Conservation (phyloP, 768 basidiomycete species). For the Psilocybe cyanescens region DNA sequence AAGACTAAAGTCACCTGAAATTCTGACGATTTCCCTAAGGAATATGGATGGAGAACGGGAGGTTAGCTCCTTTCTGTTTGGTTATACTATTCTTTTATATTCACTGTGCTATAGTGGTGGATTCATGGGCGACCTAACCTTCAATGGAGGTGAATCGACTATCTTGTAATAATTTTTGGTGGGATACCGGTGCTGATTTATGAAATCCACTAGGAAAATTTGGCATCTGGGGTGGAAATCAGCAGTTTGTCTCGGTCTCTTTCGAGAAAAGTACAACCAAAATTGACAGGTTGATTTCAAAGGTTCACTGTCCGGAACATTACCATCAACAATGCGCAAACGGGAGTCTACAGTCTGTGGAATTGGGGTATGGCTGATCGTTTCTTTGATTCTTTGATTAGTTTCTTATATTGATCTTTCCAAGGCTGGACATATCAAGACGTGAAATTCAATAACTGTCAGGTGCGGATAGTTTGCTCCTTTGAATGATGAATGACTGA, state of each 20-base stretch:
- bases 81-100: background rate
- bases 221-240: constrained; percentile 80
- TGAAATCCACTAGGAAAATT: constrained; percentile 67
- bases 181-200: constrained; percentile 16
- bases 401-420: background rate
- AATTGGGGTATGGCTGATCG: constrained; percentile 43
- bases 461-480: constrained; percentile 21
- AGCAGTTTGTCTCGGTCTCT: constrained; percentile 50
- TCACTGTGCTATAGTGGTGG: constrained; percentile 42
- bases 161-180: background rate
- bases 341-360: constrained; percentile 44
- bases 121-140: constrained; percentile 56
- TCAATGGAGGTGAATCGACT: constrained; percentile 52
- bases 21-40: constrained; percentile 23
- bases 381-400: background rate
- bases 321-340: constrained; percentile 57
- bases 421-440: constrained; percentile 44
- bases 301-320: constrained; percentile 61
- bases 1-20: background rate
- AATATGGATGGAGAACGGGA: constrained; percentile 82
- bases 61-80: constrained; percentile 40
- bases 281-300: background rate
- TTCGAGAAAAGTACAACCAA: background rate
- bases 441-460: constrained; percentile 44
- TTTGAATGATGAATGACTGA: constrained; percentile 24